Conservation (phyloP, 148 eudicot species). For the Diospyros kaki region DNA sequence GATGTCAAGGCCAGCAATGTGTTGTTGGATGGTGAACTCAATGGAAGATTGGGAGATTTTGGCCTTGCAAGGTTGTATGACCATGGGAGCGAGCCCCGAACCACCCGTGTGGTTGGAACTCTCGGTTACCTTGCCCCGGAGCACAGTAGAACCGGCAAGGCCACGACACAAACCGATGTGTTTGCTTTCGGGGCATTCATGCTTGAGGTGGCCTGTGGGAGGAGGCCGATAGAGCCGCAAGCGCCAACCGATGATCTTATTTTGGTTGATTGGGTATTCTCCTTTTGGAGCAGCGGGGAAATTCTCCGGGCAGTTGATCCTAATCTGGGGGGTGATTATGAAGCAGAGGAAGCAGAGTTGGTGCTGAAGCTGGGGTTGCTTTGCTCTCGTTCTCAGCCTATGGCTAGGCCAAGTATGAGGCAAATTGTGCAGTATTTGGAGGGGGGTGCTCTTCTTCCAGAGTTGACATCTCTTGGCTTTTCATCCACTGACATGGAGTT, state of each 20-base stretch:
- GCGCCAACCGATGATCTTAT: constrained; percentile 28
- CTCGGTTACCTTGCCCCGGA: constrained; percentile 62
- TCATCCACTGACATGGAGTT: neutral
- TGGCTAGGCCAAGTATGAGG: constrained; percentile 36
- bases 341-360: constrained; percentile 21
- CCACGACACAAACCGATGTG: constrained; percentile 49
- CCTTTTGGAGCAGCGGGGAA: constrained; percentile 18
- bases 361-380: constrained; percentile 38
- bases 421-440: constrained; percentile 29
- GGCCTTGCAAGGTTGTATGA: constrained; percentile 63
- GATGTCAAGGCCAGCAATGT: constrained; percentile 68
- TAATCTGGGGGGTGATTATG: constrained; percentile 25
- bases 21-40: constrained; percentile 49
- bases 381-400: constrained; percentile 26
- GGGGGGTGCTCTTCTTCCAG: constrained; percentile 1
- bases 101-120: constrained; percentile 56
- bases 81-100: constrained; percentile 42
- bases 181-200: constrained; percentile 42
- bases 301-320: constrained; percentile 29
- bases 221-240: constrained; percentile 35
- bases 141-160: constrained; percentile 38
- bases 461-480: neutral
- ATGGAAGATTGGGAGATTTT: constrained; percentile 56
- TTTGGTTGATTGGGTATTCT: constrained; percentile 31
- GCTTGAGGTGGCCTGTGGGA: constrained; percentile 44